These are phyloP conservation scores for Voacanga thouarsii DNA, from an alignment of 257 asterid genomes.

Conservation along the genomic window DNA sequence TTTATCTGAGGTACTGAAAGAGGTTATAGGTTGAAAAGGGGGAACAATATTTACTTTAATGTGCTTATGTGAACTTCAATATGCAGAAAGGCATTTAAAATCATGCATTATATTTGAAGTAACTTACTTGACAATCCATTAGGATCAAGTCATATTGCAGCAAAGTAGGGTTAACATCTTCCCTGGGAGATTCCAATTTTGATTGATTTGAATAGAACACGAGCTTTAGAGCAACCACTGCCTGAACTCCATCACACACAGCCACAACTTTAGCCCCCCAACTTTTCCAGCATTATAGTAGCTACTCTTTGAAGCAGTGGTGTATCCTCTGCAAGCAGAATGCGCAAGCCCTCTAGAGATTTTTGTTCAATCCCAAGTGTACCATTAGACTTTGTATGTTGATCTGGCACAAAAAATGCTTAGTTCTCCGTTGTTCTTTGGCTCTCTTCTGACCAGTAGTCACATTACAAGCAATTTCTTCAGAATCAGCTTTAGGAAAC, in stretches of 20 bases:
- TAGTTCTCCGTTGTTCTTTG: conserved; percentile 18
- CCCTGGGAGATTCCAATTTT: conserved; percentile 18
- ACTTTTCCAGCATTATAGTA: conserved; percentile 82
- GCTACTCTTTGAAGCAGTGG: conserved; percentile 89
- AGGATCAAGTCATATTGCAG: conserved; percentile 68
- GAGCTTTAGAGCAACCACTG: conserved; percentile 56
- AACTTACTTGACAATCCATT: conserved; percentile 95
- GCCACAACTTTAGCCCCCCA: conserved; percentile 79
- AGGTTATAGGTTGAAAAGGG: not conserved
- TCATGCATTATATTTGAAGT: not conserved
- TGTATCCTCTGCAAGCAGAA: conserved; percentile 90
- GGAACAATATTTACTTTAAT: not conserved
- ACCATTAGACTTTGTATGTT: conserved; percentile 16
- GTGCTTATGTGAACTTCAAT: not conserved
- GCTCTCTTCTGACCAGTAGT: conserved; percentile 18
- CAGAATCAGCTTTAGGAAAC: conserved; percentile 23
- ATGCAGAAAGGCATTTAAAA: not conserved
- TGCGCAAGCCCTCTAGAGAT: conserved; percentile 57
- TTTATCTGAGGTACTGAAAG: not conserved
- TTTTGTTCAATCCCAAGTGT: conserved; percentile 34
- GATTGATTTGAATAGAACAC: conserved; percentile 22
- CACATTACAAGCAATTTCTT: conserved; percentile 25
- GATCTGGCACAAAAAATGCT: conserved; percentile 17
- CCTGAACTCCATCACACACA: conserved; percentile 89
- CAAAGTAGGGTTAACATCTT: conserved; percentile 23